phyloP scores from a whole-genome alignment of 2,329 filamentous ascomycete species.

The Aspergillus pseudotamarii region DNA sequence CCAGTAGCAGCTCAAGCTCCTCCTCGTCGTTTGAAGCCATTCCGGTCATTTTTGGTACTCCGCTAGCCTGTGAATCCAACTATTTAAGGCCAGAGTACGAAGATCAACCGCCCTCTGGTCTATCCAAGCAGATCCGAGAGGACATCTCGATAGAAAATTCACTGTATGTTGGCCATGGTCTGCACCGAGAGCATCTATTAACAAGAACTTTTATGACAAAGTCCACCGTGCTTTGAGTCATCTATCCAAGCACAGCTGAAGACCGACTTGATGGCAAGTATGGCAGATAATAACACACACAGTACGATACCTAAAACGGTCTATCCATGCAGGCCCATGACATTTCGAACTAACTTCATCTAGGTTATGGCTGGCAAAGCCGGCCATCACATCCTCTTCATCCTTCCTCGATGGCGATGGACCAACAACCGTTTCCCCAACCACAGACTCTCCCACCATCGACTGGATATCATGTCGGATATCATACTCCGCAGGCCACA shows the following conservation, averaged over 20 bases:
- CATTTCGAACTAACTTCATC: conserved; percentile 17
- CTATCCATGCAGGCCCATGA: not conserved
- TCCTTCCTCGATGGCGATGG: conserved; percentile 30
- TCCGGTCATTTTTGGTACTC: not conserved
- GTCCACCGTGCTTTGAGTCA: not conserved
- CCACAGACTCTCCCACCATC: conserved; percentile 29
- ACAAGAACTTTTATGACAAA: not conserved
- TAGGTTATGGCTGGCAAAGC: conserved; percentile 36
- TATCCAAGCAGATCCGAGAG: not conserved
- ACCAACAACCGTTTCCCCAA: conserved; percentile 28
- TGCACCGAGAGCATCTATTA: not conserved
- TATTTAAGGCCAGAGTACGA: not conserved
- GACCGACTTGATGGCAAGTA: conserved; percentile 27
- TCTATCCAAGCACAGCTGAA: conserved; percentile 16
- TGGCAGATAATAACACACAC: conserved; percentile 35
- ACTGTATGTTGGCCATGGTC: conserved; percentile 1
- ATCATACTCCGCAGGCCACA: conserved; percentile 26
- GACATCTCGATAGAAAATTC: not conserved
- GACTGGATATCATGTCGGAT: conserved; percentile 28
- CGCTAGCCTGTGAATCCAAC: conserved; percentile 1
- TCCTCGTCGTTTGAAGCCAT: not conserved
- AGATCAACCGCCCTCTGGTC: not conserved
- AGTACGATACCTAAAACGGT: conserved; percentile 24
- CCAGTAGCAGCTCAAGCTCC: not conserved
- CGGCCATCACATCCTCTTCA: conserved; percentile 33